Evolutionary conservation across 257 asterid genomes (phyloP).

Genomic region (Lavandula angustifolia): DNA sequence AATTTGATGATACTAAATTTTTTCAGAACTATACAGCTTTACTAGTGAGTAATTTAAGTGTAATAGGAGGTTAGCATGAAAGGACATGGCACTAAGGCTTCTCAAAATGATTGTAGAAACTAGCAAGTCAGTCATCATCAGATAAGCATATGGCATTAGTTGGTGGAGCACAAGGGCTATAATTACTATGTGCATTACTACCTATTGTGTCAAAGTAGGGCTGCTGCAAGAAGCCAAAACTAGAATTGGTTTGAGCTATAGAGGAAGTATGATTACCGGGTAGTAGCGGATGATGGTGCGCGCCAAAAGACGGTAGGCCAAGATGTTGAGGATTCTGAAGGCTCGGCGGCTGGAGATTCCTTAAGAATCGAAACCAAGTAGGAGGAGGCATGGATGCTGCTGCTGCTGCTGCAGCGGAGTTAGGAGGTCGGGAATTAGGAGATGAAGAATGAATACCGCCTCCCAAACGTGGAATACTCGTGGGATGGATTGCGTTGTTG

Average conservation of each 20-base stretch:
- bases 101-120: slow-evolving; percentile 16
- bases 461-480: slow-evolving; percentile 30
- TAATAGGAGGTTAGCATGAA: slow-evolving; percentile 8
- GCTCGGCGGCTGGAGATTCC: slow-evolving; percentile 21
- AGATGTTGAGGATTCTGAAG: slow-evolving; percentile 21
- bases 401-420: slow-evolving; percentile 38
- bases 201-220: slow-evolving; percentile 35
- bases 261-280: not conserved
- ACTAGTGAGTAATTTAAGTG: not conserved
- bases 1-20: not conserved
- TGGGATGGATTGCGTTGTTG: slow-evolving; percentile 38
- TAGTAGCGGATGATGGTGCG: slow-evolving; percentile 5
- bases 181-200: slow-evolving; percentile 31
- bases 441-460: slow-evolving; percentile 49
- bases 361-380: slow-evolving; percentile 7
- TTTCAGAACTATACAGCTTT: not conserved
- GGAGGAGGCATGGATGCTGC: slow-evolving; percentile 7
- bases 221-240: slow-evolving; percentile 29
- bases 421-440: slow-evolving; percentile 48
- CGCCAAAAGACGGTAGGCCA: slow-evolving; percentile 13
- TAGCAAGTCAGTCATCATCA: slow-evolving; percentile 47
- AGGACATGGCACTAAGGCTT: slow-evolving; percentile 4
- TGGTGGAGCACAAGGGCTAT: slow-evolving; percentile 27
- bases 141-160: slow-evolving; percentile 53
- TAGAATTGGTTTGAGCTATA: slow-evolving; percentile 16